Conservation (phyloP, 2,329 filamentous ascomycete genomes). For the Mollisiaceae sp. region DNA sequence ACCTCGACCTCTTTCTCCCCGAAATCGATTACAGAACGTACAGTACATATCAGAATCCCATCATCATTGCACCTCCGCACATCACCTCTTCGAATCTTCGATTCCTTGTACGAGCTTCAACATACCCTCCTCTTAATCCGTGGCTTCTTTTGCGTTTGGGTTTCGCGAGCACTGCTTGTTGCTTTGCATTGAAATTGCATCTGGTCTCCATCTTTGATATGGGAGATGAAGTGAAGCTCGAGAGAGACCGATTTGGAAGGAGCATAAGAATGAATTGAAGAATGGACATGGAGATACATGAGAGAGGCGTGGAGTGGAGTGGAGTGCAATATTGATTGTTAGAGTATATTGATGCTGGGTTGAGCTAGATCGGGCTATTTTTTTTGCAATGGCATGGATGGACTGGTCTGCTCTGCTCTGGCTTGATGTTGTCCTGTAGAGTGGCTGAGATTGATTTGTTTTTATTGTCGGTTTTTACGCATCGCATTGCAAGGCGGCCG, state of each 20-base stretch:
- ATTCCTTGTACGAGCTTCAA: conserved; percentile 10
- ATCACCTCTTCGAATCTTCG: conserved; percentile 7
- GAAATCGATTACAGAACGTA: conserved; percentile 13
- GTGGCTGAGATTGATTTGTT: background rate
- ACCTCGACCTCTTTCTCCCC: conserved; percentile 15
- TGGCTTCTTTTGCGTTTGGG: conserved; percentile 11
- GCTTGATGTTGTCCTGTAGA: background rate
- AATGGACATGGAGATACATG: background rate
- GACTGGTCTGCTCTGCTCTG: background rate
- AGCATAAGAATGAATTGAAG: background rate
- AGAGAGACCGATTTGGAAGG: background rate
- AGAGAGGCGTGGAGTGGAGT: background rate
- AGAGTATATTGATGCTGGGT: conserved; percentile 6
- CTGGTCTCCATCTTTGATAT: background rate
- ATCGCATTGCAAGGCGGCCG: background rate
- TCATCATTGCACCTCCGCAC: background rate
- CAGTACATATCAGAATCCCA: conserved; percentile 15
- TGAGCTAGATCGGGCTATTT: background rate
- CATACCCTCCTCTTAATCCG: conserved; percentile 4
- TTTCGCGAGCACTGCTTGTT: background rate
- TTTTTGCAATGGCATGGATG: background rate
- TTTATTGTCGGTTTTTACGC: background rate
- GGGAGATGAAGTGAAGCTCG: background rate
- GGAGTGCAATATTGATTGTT: conserved; percentile 8
- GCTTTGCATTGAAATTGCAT: conserved; percentile 8